phyloP scores from a whole-genome alignment of 1,284 basidiomycete genomes.

The Lentinus polychrous region DNA sequence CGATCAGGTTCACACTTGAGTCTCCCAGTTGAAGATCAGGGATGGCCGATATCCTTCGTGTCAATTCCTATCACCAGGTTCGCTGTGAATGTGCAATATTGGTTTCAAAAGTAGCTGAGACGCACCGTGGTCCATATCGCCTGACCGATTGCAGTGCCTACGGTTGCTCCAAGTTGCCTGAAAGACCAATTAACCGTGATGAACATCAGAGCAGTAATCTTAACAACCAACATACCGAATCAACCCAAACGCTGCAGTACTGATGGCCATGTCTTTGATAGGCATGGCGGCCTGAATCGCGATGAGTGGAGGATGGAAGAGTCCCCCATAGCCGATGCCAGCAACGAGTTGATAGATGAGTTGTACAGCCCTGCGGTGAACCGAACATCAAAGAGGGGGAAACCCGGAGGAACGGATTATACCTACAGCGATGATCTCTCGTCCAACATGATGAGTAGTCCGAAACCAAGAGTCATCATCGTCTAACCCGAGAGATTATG shows the following conservation, averaged over 20 bases:
- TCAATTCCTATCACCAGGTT: constrained; percentile 31
- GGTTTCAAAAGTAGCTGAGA: constrained; percentile 4
- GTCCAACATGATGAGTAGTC: constrained; percentile 47
- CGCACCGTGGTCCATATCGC: constrained; percentile 53
- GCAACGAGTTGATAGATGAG: constrained; percentile 51
- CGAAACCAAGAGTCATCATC: constrained; percentile 51
- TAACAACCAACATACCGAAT: constrained; percentile 38
- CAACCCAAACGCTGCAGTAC: constrained; percentile 58
- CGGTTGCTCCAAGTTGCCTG: constrained; percentile 29
- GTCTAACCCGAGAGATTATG: constrained; percentile 13
- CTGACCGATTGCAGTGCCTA: constrained; percentile 64
- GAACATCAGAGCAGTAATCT: constrained; percentile 34
- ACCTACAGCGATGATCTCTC: constrained; percentile 37
- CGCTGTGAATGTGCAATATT: not conserved
- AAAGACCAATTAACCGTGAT: constrained; percentile 34
- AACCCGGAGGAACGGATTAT: too few relatives aligned
- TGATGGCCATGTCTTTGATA: constrained; percentile 70
- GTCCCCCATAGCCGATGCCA: constrained; percentile 48
- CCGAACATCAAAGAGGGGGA: too few relatives aligned
- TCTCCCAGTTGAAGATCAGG: constrained; percentile 37
- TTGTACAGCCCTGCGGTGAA: constrained; percentile 45
- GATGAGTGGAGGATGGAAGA: constrained; percentile 61
- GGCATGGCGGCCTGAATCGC: constrained; percentile 74
- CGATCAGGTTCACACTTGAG: constrained; percentile 41
- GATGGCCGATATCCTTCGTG: constrained; percentile 37